Evolutionary conservation across 441 rosid genomes (phyloP), one percentile per base, ranked within the genome.

Genomic region (Raphanus hybrid): DNA sequence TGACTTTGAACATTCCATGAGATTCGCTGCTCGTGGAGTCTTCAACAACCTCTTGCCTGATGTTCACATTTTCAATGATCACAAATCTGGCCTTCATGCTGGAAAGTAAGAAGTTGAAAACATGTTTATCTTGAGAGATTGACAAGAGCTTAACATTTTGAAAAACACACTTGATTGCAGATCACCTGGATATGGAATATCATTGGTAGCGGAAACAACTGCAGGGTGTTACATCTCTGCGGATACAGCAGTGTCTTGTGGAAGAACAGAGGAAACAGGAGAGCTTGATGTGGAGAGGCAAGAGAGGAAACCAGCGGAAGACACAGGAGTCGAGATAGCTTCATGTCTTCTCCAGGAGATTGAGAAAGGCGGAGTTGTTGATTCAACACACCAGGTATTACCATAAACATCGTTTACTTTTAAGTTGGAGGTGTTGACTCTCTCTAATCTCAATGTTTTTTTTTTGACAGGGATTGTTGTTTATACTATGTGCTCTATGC

Each of bases 351-450:
- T 91, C 67, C 81, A 89, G 16, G 96, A 95, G 87, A 85, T 95
- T 75, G 94, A 88, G 81, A 92, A 85, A 77, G 97, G 98, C 35
- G 98, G 99, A 80, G 96, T 95, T 45, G 96, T 93, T 57, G 98
- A 95, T 82, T 90, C 97, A 32, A 71, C 96, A 43, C 97, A 91
- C 82, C 97, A 91, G 96, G 98, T 95, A 8, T 65, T 48, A 66
- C 16, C 57, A 12, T 61, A 50, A 48, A 11, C 59, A 60, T 71
- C 3, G 3, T 65, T 48, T 71, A 4, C 71, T 55, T 23, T 64
- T 12, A 27, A 39, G 35, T 43, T 15, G 1, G 41, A 23, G 23
- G 62, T 61, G 15, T 15, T 64, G 29, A 43, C 55, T 60, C 27
- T 16, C 37, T 37, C 43, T 37, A 37, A 37, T 37, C 43, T 37